These are phyloP conservation scores for Lachancea nothofagi DNA, from an alignment of 805 yeast genomes.

Conservation along the genomic window DNA sequence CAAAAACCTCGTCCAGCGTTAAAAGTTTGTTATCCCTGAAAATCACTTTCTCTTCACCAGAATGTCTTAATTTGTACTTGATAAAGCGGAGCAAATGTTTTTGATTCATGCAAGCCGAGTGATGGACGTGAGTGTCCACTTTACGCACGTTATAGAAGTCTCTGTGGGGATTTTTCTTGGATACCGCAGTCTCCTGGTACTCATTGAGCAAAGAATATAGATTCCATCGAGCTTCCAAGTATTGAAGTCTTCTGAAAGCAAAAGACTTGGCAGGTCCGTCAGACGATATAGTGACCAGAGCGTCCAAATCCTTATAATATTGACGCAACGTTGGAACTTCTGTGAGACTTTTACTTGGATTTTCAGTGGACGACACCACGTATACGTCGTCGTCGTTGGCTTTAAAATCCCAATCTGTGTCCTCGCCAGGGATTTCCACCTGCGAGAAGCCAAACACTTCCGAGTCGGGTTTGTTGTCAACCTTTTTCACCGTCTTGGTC, in stretches of 20 bases:
- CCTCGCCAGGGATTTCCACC: conserved; percentile 40
- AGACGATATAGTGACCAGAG: conserved; percentile 65
- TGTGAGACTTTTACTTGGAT: conserved; percentile 37
- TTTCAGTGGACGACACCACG: conserved; percentile 45
- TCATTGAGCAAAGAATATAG: conserved; percentile 82
- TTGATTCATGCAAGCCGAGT: conserved; percentile 98
- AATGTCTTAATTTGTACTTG: conserved; percentile 85
- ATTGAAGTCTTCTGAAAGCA: conserved; percentile 90
- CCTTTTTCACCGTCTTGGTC: conserved; percentile 46
- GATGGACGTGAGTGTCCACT: conserved; percentile 87
- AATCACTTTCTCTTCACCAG: conserved; percentile 84
- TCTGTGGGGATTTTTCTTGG: conserved; percentile 91
- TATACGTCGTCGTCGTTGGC: conserved; percentile 62
- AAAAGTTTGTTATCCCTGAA: conserved; percentile 86
- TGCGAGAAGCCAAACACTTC: conserved; percentile 39
- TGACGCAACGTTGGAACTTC: conserved; percentile 80
- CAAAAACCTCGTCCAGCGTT: conserved; percentile 83
- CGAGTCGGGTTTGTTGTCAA: conserved; percentile 37
- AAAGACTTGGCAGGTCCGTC: conserved; percentile 97
- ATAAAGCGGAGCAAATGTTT: conserved; percentile 91
- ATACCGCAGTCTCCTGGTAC: conserved; percentile 84
- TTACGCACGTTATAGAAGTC: conserved; percentile 47
- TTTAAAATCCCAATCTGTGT: conserved; percentile 50
- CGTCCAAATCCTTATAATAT: conserved; percentile 77
- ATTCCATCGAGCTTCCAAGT: conserved; percentile 95